A percentile compares a stretch with the other conserved stretches of the same genome.
phyloP scores from a whole-genome alignment of 2,329 filamentous ascomycete genomes.

The Aspergillus latus region DNA sequence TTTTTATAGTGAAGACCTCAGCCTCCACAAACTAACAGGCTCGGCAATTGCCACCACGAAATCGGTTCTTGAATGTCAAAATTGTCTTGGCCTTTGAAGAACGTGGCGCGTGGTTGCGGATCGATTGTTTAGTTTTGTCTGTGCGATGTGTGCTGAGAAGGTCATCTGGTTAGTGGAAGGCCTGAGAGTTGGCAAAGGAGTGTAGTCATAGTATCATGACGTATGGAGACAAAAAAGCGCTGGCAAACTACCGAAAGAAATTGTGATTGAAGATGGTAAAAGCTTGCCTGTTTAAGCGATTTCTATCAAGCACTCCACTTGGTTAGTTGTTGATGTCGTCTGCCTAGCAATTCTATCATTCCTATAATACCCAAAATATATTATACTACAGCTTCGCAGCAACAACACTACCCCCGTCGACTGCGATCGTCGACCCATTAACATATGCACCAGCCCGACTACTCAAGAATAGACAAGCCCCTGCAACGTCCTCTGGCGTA shows the following conservation, averaged over 20 bases:
- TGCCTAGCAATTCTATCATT: not conserved
- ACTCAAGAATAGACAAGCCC: not conserved
- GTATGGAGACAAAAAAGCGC: not conserved
- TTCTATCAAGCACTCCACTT: too few species aligned
- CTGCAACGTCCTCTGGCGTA: not conserved
- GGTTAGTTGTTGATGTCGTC: too few species aligned
- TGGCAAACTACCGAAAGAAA: too few species aligned
- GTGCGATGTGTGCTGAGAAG: not conserved
- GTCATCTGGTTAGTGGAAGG: not conserved
- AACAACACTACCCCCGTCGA: not conserved
- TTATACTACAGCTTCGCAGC: not conserved
- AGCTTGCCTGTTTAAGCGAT: too few species aligned
- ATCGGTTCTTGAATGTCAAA: not conserved
- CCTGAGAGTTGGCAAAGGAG: not conserved
- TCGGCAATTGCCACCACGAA: not conserved
- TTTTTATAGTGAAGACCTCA: not conserved
- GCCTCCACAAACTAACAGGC: not conserved
- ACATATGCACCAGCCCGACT: not conserved
- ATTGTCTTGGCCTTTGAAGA: not conserved
- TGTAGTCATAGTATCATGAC: not conserved
- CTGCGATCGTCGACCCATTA: not conserved
- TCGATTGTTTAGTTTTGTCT: not conserved
- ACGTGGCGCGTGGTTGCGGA: not conserved
- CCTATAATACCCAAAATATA: not conserved
- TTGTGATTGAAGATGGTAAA: too few species aligned